phyloP scores from a whole-genome alignment of 2,329 filamentous ascomycete genomes.

The Epichloe sp. region DNA sequence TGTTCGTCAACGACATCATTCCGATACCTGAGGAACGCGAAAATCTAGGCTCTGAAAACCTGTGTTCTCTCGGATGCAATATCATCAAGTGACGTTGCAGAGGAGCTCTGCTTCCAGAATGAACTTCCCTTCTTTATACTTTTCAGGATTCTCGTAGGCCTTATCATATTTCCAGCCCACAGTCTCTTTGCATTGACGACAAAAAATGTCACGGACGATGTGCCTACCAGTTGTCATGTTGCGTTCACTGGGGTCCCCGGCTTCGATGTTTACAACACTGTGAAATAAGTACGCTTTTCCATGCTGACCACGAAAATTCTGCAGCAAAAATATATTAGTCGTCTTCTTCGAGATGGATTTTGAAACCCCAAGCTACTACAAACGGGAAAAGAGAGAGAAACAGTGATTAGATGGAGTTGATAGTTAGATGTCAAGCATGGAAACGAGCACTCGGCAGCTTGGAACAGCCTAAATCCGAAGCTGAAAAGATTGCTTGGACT shows the following conservation, averaged over 20 bases:
- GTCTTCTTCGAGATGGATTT: too few relatives aligned
- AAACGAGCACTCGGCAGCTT: not conserved
- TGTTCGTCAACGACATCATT: not conserved
- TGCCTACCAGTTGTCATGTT: conserved; percentile 97
- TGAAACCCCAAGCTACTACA: not conserved
- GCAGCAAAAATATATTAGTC: not conserved
- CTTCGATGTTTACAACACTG: conserved; percentile 78
- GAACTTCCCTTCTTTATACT: conserved; percentile 98
- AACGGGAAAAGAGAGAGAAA: not conserved
- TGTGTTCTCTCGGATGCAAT: not conserved
- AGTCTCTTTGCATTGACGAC: conserved; percentile 78
- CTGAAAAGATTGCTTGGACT: not conserved
- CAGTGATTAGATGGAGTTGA: not conserved
- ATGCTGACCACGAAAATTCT: conserved; percentile 98
- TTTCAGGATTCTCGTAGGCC: conserved; percentile 81
- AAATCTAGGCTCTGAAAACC: not conserved
- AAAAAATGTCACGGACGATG: conserved; percentile 82
- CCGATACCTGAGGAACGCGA: too few relatives aligned
- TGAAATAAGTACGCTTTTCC: conserved; percentile 97
- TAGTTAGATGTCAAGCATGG: not conserved
- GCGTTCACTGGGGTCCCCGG: conserved; percentile 76
- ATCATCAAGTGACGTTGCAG: conserved; percentile 52
- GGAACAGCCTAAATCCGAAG: not conserved
- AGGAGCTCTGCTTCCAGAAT: conserved; percentile 88
- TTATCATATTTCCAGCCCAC: conserved; percentile 99